phyloP scores from a whole-genome alignment of 768 basidiomycete species.

The Dentipellis fragilis region DNA sequence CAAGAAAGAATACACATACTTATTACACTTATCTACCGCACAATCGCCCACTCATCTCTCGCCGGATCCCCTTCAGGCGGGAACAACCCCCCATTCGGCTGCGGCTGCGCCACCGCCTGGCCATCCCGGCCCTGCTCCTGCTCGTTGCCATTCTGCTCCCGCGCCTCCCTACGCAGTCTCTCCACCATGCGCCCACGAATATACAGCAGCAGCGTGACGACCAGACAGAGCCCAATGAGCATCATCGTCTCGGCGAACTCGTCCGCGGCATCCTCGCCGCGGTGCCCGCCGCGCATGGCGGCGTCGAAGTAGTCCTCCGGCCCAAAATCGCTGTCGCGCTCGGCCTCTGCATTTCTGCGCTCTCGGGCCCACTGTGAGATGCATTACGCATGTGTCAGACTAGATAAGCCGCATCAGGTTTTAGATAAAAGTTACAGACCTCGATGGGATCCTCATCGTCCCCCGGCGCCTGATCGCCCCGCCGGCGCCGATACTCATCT shows the following conservation, averaged over 20 bases:
- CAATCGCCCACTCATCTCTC: conserved; percentile 16
- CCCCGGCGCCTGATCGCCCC: conserved; percentile 28
- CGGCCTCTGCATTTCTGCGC: conserved; percentile 59
- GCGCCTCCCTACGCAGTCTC: conserved; percentile 55
- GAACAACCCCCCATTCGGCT: conserved; percentile 15
- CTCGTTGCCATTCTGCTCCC: conserved; percentile 29
- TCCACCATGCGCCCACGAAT: conserved; percentile 72
- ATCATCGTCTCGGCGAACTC: conserved; percentile 77
- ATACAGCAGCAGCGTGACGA: conserved; percentile 69
- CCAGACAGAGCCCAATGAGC: conserved; percentile 60
- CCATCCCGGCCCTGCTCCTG: conserved; percentile 23
- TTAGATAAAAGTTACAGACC: conserved; percentile 23
- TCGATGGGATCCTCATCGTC: conserved; percentile 69
- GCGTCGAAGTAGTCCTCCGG: conserved; percentile 81
- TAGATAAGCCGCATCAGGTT: not conserved
- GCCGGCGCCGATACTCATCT: conserved; percentile 60
- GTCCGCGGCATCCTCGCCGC: conserved; percentile 54
- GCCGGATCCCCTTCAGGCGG: conserved; percentile 20
- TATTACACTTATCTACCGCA: conserved; percentile 7
- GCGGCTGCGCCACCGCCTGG: conserved; percentile 10
- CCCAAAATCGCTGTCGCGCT: conserved; percentile 64
- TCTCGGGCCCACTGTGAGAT: conserved; percentile 64
- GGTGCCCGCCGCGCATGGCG: conserved; percentile 44
- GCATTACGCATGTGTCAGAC: not conserved
- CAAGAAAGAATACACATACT: not conserved